Evolutionary conservation across 257 asterid genomes (phyloP), one percentile per base, ranked within the genome.

Genomic region (Anisodus acutangulus): DNA sequence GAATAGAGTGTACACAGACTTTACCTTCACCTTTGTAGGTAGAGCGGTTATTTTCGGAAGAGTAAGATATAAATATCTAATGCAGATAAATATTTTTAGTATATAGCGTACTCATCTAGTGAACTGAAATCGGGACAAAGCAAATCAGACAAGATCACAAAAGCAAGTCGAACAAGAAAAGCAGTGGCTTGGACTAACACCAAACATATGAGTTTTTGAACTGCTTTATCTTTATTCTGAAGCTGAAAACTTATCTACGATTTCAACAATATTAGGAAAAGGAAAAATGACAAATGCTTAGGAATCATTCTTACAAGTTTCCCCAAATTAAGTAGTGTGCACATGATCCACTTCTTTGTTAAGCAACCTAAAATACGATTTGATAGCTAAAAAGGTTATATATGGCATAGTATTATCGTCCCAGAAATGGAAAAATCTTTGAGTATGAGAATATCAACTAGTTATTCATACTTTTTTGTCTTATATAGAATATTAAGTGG

Each of bases 171-270:
- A 72, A 47, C 59, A 72, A 72, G 80, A 72, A 72, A 72, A 72
- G 60, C 60, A 72, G 59, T 72, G 60, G 47, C 19, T 72, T 47
- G 37, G 80, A 72, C 80, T 19, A 47, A 72, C 80, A 72, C 80
- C 9, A 19, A 47, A 72, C n/a, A 26, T 72, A 47, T n/a, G 57
- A 72, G n/a, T 71, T 71, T 71, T 71, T 22, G 26, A 22, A 22
- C 26, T 22, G 26, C 26, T 22, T 22, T 22, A 22, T 22, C 26
- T 22, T 22, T 22, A 22, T 22, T 22, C 26, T 22, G 26, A 22
- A 22, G 26, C 26, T 22, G 26, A 22, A 22, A 71, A 71, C 39
- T 71, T 70, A 71, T 71, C 37, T 71, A 71, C 16, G 4, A 43
- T 51, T n/a, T 31, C 35, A 31, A 31, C 1, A 31, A 31, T 31